Conservation (phyloP, 1,284 basidiomycete genomes). For the Mycocalia duriaeana region DNA sequence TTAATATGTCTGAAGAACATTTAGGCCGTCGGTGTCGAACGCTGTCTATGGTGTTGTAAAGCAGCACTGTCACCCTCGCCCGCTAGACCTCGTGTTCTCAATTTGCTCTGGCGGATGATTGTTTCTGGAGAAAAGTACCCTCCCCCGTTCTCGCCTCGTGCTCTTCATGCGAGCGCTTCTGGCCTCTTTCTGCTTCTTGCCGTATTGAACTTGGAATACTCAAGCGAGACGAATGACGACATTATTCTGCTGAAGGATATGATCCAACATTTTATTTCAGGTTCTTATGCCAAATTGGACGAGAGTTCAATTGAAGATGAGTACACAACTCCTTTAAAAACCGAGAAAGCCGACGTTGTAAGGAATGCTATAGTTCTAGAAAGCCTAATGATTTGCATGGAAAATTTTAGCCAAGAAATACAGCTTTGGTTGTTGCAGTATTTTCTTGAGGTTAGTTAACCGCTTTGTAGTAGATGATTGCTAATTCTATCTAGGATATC, state of each 20-base stretch:
- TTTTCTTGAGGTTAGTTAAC: conserved; percentile 24
- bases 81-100: conserved; percentile 44
- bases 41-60: conserved; percentile 64
- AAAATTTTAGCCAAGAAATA: conserved; percentile 26
- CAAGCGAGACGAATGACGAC: conserved; percentile 15
- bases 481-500: neutral
- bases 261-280: conserved; percentile 29
- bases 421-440: conserved; percentile 33
- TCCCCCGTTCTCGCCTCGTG: conserved; percentile 36
- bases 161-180: conserved; percentile 50
- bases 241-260: conserved; percentile 28
- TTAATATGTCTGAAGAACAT: neutral
- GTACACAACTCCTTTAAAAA: conserved; percentile 28
- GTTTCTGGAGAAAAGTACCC: conserved; percentile 42
- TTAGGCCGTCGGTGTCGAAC: conserved; percentile 38
- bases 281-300: conserved; percentile 37
- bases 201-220: conserved; percentile 19
- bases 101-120: conserved; percentile 43
- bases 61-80: conserved; percentile 39
- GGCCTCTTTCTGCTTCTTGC: conserved; percentile 48
- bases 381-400: conserved; percentile 31
- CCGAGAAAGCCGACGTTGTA: conserved; percentile 21
- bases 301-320: conserved; percentile 31
- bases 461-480: neutral
- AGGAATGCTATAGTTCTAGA: conserved; percentile 35